Evolutionary conservation across 345 rosid species (phyloP).

Genomic region (Citrus medica): DNA sequence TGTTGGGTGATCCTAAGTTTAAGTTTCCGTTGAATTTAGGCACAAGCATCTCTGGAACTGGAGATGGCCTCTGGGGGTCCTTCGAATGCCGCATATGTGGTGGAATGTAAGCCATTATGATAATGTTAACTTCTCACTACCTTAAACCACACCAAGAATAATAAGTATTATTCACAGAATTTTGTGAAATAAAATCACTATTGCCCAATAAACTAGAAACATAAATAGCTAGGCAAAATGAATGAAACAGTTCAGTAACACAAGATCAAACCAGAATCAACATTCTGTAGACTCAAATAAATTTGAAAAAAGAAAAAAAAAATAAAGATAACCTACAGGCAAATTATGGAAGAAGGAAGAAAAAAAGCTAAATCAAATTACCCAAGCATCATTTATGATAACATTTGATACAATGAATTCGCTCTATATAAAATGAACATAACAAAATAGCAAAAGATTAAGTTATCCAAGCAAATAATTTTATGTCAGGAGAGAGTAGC

Average conservation of each 20-base stretch:
- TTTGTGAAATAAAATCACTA: not conserved
- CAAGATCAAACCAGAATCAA: not conserved
- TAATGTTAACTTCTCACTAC: not conserved
- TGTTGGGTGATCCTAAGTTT: conserved; percentile 1
- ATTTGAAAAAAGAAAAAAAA: not conserved
- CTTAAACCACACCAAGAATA: not conserved
- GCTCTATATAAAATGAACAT: not conserved
- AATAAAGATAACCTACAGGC: not conserved
- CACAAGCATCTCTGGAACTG: conserved; percentile 7
- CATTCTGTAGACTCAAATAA: not conserved
- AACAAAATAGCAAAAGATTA: not conserved
- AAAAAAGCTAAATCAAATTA: not conserved
- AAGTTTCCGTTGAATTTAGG: not conserved
- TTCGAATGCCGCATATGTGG: conserved; percentile 27
- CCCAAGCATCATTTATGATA: not conserved
- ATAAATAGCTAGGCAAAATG: not conserved
- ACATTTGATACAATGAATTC: not conserved
- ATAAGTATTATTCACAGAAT: not conserved
- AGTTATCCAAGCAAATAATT: not conserved
- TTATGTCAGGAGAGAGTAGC: not conserved
- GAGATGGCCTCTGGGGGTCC: not conserved
- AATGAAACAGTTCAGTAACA: not conserved
- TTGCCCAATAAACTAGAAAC: not conserved
- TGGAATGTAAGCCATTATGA: conserved; percentile 27
- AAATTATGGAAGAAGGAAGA: not conserved